Evolutionary conservation across 345 rosid genomes (phyloP).

Genomic region (Firmiana major): DNA sequence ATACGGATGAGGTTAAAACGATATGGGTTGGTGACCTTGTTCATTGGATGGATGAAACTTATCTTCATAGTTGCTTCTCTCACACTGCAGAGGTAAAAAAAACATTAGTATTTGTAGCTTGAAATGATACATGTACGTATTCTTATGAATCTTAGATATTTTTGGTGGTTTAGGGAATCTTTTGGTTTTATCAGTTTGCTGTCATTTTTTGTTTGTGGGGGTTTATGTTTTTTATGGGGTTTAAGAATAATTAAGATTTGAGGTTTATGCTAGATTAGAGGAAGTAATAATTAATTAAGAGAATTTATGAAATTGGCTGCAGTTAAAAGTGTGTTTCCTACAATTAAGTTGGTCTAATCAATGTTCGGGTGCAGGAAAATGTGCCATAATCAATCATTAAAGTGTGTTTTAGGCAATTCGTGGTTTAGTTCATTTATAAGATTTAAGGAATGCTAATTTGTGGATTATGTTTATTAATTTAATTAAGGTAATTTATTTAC

Average conservation of each 20-base stretch:
- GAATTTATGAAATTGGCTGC: not conserved
- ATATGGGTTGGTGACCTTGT: slow-evolving; percentile 72
- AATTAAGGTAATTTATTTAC: not conserved
- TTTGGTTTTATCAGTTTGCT: not conserved
- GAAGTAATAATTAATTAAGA: not conserved
- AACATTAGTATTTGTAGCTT: not conserved
- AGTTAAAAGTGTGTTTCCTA: not conserved
- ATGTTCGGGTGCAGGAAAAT: not conserved
- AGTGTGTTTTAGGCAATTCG: not conserved
- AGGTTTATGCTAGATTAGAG: not conserved
- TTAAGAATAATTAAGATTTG: slow-evolving; percentile 7
- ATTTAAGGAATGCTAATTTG: not conserved
- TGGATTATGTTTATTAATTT: not conserved
- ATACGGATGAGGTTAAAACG: slow-evolving; percentile 58
- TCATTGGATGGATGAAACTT: slow-evolving; percentile 83
- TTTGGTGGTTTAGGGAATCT: not conserved
- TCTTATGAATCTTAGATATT: not conserved
- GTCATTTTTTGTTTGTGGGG: not conserved
- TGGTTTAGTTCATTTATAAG: not conserved
- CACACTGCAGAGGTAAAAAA: slow-evolving; percentile 63
- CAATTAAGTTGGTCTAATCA: not conserved
- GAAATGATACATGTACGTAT: not conserved
- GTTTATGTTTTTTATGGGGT: not conserved
- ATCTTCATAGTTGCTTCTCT: slow-evolving; percentile 61
- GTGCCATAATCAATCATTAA: not conserved